phyloP scores from a whole-genome alignment of 2,329 filamentous ascomycete species.

The Truncatella angustata region DNA sequence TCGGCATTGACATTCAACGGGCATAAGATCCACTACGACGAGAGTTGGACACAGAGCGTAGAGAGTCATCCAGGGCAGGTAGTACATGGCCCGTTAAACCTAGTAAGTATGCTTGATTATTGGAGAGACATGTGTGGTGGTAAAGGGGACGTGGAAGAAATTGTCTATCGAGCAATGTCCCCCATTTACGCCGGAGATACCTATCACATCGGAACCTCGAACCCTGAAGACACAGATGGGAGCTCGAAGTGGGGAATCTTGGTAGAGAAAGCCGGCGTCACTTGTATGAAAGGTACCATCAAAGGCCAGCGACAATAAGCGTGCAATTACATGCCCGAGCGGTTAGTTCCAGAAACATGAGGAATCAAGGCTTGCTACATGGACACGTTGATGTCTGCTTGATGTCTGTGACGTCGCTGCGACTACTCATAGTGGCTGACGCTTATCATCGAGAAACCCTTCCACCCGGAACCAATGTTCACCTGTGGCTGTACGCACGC shows the following conservation, averaged over 20 bases:
- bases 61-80: slow-evolving; percentile 71
- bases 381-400: too few species aligned
- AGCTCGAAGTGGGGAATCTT: slow-evolving; percentile 40
- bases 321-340: too few species aligned
- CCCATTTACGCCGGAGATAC: slow-evolving; percentile 69
- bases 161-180: slow-evolving; percentile 68
- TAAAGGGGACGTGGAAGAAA: slow-evolving; percentile 24
- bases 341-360: too few species aligned
- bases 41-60: slow-evolving; percentile 58
- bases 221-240: slow-evolving; percentile 29
- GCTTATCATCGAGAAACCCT: too few species aligned
- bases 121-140: slow-evolving; percentile 51
- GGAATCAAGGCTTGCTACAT: too few species aligned
- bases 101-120: slow-evolving; percentile 71
- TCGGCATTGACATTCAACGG: slow-evolving; percentile 84
- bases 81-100: slow-evolving; percentile 77
- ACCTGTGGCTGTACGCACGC: neutral
- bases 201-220: slow-evolving; percentile 55
- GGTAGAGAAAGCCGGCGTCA: slow-evolving; percentile 39
- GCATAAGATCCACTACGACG: slow-evolving; percentile 81
- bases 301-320: neutral
- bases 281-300: slow-evolving; percentile 38
- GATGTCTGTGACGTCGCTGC: too few species aligned
- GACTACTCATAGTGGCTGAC: too few species aligned
- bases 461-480: too few species aligned